Percentiles rank a stretch among this genome's conserved stretches.
Evolutionary conservation across 352 stramenopile species (phyloP).

Genomic region (Phytopythium helicoides): DNA sequence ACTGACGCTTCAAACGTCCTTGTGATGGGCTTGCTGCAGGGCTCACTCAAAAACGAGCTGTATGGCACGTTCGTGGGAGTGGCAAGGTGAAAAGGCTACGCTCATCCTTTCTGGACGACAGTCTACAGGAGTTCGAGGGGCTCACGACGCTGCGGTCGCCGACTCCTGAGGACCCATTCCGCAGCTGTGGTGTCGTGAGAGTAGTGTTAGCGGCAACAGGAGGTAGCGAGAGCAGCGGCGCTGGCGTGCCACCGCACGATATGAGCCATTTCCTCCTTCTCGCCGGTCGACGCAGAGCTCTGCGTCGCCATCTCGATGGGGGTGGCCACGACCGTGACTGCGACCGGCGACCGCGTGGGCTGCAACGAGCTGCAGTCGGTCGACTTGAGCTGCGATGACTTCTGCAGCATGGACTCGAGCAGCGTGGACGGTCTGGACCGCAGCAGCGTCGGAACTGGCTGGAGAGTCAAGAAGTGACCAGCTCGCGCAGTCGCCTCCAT

Average conservation of each 20-base stretch:
- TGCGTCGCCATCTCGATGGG: constrained; percentile 34
- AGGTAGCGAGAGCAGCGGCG: constrained; percentile 17
- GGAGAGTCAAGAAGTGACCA: not conserved
- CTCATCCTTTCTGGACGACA: constrained; percentile 41
- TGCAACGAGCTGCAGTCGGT: constrained; percentile 44
- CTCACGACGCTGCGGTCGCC: constrained; percentile 27
- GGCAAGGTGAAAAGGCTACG: constrained; percentile 29
- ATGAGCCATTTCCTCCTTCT: constrained; percentile 21
- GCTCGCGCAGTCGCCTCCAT: constrained; percentile 31
- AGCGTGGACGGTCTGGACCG: too few species aligned
- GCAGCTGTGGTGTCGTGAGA: constrained; percentile 31
- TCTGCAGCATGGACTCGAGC: not conserved
- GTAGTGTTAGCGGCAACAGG: constrained; percentile 19
- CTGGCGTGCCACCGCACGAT: constrained; percentile 12
- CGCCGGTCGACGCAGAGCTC: constrained; percentile 26
- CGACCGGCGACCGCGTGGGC: constrained; percentile 27
- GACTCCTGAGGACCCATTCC: constrained; percentile 28
- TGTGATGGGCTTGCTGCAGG: constrained; percentile 37
- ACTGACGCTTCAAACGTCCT: constrained; percentile 12
- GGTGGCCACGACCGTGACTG: constrained; percentile 15
- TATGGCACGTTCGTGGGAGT: constrained; percentile 40
- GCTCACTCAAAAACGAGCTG: constrained; percentile 56
- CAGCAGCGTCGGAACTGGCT: not conserved
- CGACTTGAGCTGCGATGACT: constrained; percentile 16
- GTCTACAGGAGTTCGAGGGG: constrained; percentile 32